Evolutionary conservation across 2,329 filamentous ascomycete species (phyloP).

Genomic region (Botrytis fabae): DNA sequence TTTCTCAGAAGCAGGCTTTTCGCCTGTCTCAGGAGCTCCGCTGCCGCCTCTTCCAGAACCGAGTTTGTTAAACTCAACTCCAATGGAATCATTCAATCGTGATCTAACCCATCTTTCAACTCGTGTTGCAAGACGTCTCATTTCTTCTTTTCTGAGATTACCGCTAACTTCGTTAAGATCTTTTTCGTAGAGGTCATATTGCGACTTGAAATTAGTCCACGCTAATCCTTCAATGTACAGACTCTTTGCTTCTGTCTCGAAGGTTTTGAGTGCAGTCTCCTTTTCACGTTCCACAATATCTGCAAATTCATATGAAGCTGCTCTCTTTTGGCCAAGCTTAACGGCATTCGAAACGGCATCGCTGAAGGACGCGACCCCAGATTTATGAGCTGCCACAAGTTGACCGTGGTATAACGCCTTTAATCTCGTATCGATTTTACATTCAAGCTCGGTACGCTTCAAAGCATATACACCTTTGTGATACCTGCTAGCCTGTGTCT

Average conservation of each 20-base stretch:
- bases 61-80: conserved; percentile 93
- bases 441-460: conserved; percentile 81
- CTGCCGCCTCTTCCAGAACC: conserved; percentile 82
- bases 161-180: conserved; percentile 87
- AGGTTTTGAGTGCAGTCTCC: conserved; percentile 70
- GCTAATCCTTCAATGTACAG: conserved; percentile 75
- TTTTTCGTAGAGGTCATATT: conserved; percentile 78
- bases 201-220: conserved; percentile 86
- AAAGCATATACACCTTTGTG: conserved; percentile 92
- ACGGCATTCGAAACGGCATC: conserved; percentile 85
- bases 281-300: conserved; percentile 88
- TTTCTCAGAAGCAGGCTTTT: conserved; percentile 73
- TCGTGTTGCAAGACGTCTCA: conserved; percentile 85
- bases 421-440: conserved; percentile 83
- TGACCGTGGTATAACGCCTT: conserved; percentile 90
- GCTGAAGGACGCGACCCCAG: conserved; percentile 78
- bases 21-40: conserved; percentile 75
- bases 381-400: conserved; percentile 83
- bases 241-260: conserved; percentile 72
- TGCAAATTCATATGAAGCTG: conserved; percentile 88
- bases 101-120: conserved; percentile 94
- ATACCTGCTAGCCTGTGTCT: conserved; percentile 87
- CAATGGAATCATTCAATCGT: conserved; percentile 81
- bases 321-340: conserved; percentile 90
- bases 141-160: conserved; percentile 88